Evolutionary conservation across 805 yeast genomes (phyloP), one percentile per base, ranked within the genome.

Genomic region (Pichia nanzhaoensis): DNA sequence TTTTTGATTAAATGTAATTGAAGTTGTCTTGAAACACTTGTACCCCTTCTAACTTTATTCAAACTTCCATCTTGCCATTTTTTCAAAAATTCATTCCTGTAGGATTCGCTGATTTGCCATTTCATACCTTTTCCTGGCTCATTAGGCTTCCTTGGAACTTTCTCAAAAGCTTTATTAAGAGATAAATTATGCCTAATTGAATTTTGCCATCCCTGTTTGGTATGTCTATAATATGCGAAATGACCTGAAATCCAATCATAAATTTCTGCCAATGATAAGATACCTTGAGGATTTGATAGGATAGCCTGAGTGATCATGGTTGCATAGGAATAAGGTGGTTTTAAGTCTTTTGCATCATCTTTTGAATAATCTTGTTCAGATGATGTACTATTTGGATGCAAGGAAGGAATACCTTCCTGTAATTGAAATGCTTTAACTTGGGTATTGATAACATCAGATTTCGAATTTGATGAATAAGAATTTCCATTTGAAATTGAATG

Each of bases 71-170:
- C 80, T 48, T 77, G 78, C 67, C 90, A 80, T 67, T 89, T 86
- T 54, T 74, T 77, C 60, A 90, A 65, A 57, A 90, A 90, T 52
- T 93, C 99, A 37, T 80, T 81, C 56, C 84, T 82, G 62, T 84
- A 91, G 39, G 80, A 69, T 34, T 87, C 93, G 51, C 89, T 80
- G 48, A 93, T 90, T 67, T 89, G 95, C 99, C 99, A 93, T 66
- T 93, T 93, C 95, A 93, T 91, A 52, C 99, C 98, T 64, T 93
- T 93, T 16, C 99, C 99, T 0, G 98, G 97, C 67, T 93, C 98
- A 63, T 88, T 84, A 27, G 95, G 90, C 60, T 85, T 78, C 58
- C 99, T 75, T 34, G 98, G 96, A 19, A 91, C 97, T 66, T 93
- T 93, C 58, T 91, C 98, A 67, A 93, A 93, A 14, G 99, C 98